phyloP scores from a whole-genome alignment of 148 eudicot genomes.

The Rhododendron simsii region DNA sequence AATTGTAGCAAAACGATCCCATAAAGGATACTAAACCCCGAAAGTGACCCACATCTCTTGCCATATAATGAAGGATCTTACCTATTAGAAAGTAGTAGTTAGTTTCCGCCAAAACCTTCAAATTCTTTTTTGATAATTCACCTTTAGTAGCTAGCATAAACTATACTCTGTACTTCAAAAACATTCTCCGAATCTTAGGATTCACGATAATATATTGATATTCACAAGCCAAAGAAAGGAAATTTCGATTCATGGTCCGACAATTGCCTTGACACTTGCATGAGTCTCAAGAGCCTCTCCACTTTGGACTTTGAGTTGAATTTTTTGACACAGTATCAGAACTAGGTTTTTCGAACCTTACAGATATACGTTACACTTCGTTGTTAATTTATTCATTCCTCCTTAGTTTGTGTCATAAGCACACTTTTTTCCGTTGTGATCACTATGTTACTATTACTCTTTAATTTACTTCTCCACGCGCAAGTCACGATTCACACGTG shows the following conservation, averaged over 20 bases:
- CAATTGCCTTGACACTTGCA: neutral
- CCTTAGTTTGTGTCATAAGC: neutral
- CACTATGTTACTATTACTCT: neutral
- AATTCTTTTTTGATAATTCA: neutral
- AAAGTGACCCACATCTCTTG: neutral
- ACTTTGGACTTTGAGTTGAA: neutral
- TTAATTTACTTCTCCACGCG: neutral
- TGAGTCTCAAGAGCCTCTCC: neutral
- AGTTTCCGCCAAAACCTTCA: neutral
- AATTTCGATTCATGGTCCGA: neutral
- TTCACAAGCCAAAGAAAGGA: neutral
- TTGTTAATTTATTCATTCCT: neutral
- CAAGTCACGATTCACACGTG: neutral
- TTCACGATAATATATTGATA: neutral
- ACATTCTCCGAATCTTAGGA: neutral
- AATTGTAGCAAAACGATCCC: neutral
- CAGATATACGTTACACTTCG: neutral
- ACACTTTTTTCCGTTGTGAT: neutral
- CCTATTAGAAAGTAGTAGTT: neutral
- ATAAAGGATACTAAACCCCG: neutral
- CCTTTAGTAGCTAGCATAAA: neutral
- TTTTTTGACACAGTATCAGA: neutral
- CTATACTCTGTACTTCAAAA: neutral
- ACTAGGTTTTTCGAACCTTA: neutral
- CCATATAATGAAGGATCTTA: neutral